phyloP scores from a whole-genome alignment of 192 early-diverging fungal species.

The Coemansia sp. region DNA sequence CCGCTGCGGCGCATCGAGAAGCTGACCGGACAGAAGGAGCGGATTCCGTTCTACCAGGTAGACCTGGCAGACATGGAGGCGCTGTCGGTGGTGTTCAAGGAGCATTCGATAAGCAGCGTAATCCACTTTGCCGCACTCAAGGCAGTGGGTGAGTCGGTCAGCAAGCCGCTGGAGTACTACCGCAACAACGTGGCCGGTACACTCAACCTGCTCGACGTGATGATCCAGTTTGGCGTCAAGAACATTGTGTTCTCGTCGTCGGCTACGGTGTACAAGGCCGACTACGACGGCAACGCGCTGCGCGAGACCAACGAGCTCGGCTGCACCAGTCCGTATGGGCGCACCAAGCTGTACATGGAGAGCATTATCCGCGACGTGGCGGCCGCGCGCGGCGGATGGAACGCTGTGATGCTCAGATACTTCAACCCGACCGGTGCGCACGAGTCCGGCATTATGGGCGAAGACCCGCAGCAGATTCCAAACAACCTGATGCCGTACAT shows the following conservation, averaged over 20 bases:
- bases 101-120: conserved; percentile 68
- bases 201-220: conserved; percentile 77
- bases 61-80: conserved; percentile 74
- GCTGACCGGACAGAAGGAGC: conserved; percentile 56
- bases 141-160: conserved; percentile 80
- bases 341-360: conserved; percentile 95
- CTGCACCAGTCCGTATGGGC: conserved; percentile 90
- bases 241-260: conserved; percentile 95
- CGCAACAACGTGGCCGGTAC: conserved; percentile 93
- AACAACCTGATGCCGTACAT: conserved; percentile 93
- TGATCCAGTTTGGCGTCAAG: conserved; percentile 79
- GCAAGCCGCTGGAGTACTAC: conserved; percentile 86
- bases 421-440: conserved; percentile 97
- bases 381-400: conserved; percentile 63
- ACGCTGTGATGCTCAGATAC: conserved; percentile 74
- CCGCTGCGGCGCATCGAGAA: conserved; percentile 66
- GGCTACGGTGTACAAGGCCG: conserved; percentile 84
- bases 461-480: conserved; percentile 82
- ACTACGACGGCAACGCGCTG: conserved; percentile 54
- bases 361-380: conserved; percentile 77
- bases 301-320: conserved; percentile 66
- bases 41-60: conserved; percentile 69
- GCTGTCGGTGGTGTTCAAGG: conserved; percentile 70
- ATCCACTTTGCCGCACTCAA: conserved; percentile 90
- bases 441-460: conserved; percentile 86